These are phyloP conservation scores for Baeospora myosura DNA, from an alignment of 1,284 basidiomycete genomes.

Conservation along the genomic window DNA sequence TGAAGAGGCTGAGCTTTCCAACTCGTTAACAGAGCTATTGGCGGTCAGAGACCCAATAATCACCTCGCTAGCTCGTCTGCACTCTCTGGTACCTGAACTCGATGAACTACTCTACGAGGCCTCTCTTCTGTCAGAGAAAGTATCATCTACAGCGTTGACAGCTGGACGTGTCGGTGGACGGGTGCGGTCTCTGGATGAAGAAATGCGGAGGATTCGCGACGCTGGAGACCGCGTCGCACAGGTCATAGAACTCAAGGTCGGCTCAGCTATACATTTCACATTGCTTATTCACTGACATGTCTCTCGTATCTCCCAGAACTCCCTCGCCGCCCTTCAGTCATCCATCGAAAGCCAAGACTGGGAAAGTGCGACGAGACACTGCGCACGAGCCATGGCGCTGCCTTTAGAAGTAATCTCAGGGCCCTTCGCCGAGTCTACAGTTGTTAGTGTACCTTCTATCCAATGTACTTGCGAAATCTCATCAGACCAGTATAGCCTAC, in stretches of 20 bases:
- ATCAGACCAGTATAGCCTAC: conserved; percentile 61
- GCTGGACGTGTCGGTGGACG: conserved; percentile 87
- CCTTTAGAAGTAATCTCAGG: conserved; percentile 74
- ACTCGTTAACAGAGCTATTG: conserved; percentile 68
- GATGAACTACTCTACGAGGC: conserved; percentile 61
- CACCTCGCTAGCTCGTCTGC: conserved; percentile 56
- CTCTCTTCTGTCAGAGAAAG: conserved; percentile 44
- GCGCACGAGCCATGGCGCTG: conserved; percentile 83
- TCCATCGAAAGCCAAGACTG: conserved; percentile 87
- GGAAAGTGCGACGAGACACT: conserved; percentile 90
- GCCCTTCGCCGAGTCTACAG: conserved; percentile 79
- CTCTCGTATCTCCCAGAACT: conserved; percentile 70
- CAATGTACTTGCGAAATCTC: conserved; percentile 1
- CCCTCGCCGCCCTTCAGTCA: conserved; percentile 66
- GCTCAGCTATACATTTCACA: conserved; percentile 1
- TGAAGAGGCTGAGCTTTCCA: conserved; percentile 72
- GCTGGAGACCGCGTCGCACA: conserved; percentile 80
- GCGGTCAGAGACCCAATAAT: conserved; percentile 63
- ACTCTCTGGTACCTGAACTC: conserved; percentile 57
- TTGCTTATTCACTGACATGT: conserved; percentile 4
- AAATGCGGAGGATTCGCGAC: conserved; percentile 82
- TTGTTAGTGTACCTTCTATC: conserved; percentile 49
- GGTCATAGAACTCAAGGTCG: conserved; percentile 86
- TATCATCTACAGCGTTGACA: conserved; percentile 69
- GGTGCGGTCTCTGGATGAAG: conserved; percentile 82